phyloP scores from a whole-genome alignment of 805 yeast genomes.

The Metahyphopichia silvanorum region DNA sequence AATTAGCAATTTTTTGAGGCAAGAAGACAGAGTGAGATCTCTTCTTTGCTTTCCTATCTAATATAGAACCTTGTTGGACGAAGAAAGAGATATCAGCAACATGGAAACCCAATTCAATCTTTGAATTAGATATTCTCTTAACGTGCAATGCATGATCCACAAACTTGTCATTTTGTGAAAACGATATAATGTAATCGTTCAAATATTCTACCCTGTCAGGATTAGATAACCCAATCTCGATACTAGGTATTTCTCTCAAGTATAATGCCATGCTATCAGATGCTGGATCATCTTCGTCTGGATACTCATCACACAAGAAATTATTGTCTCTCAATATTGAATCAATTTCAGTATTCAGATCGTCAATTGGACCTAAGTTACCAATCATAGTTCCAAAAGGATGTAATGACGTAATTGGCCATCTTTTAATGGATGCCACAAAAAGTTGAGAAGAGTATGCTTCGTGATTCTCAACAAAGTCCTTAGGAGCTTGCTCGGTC shows the following conservation, averaged over 20 bases:
- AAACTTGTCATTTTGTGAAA: conserved; percentile 53
- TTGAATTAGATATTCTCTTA: conserved; percentile 54
- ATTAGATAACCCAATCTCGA: conserved; percentile 34
- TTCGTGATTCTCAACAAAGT: conserved; percentile 90
- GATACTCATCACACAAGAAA: conserved; percentile 76
- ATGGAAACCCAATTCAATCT: conserved; percentile 82
- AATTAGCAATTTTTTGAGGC: conserved; percentile 68
- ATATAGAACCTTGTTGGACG: conserved; percentile 65
- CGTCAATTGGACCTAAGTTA: conserved; percentile 78
- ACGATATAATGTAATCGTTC: conserved; percentile 61
- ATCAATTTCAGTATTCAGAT: conserved; percentile 74
- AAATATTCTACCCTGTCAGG: conserved; percentile 49
- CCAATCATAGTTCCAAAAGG: conserved; percentile 94
- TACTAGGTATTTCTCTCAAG: conserved; percentile 35
- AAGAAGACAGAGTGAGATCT: conserved; percentile 86
- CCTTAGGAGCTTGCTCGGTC: conserved; percentile 95
- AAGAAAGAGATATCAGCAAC: conserved; percentile 74
- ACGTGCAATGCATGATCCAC: conserved; percentile 83
- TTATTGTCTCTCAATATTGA: conserved; percentile 87
- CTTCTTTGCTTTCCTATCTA: conserved; percentile 88
- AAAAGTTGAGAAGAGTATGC: conserved; percentile 76
- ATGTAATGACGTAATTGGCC: conserved; percentile 98
- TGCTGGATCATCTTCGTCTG: conserved; percentile 35
- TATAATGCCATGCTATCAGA: conserved; percentile 8
- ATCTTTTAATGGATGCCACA: conserved; percentile 93